These are phyloP conservation scores for Beta vulgaris DNA, from an alignment of 148 eudicot species.

Conservation along the genomic window DNA sequence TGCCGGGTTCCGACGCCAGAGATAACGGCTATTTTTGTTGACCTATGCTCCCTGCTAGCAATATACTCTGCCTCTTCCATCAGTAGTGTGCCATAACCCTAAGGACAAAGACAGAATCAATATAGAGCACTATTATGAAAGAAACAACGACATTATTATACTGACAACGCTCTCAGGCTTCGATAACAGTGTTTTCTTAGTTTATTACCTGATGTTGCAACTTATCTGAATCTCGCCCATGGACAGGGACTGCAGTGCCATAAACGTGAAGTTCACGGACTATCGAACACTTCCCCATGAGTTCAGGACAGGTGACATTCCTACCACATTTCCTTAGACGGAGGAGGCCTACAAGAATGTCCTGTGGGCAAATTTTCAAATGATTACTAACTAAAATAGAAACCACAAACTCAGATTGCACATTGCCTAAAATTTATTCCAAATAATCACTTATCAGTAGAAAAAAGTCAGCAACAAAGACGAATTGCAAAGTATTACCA, in stretches of 20 bases:
- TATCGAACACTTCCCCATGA: conserved; percentile 83
- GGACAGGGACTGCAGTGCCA: conserved; percentile 98
- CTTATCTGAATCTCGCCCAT: conserved; percentile 91
- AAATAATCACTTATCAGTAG: neutral
- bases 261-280: conserved; percentile 97
- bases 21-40: conserved; percentile 80
- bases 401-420: neutral
- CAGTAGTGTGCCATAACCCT: conserved; percentile 94
- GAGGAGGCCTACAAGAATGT: conserved; percentile 90
- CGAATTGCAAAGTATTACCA: too few species aligned
- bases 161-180: neutral
- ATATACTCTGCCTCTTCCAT: conserved; percentile 99
- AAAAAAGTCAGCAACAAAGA: neutral
- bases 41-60: conserved; percentile 82
- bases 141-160: neutral
- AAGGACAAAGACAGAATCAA: neutral
- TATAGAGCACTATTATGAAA: neutral
- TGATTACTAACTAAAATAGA: neutral
- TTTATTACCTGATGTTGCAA: conserved; percentile 83
- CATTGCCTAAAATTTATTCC: neutral
- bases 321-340: conserved; percentile 86
- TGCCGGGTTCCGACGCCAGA: conserved; percentile 98
- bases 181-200: neutral
- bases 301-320: conserved; percentile 89
- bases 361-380: conserved; percentile 41